phyloP scores from a whole-genome alignment of 495 filamentous ascomycete genomes.

The Corynascus novoguineensis region DNA sequence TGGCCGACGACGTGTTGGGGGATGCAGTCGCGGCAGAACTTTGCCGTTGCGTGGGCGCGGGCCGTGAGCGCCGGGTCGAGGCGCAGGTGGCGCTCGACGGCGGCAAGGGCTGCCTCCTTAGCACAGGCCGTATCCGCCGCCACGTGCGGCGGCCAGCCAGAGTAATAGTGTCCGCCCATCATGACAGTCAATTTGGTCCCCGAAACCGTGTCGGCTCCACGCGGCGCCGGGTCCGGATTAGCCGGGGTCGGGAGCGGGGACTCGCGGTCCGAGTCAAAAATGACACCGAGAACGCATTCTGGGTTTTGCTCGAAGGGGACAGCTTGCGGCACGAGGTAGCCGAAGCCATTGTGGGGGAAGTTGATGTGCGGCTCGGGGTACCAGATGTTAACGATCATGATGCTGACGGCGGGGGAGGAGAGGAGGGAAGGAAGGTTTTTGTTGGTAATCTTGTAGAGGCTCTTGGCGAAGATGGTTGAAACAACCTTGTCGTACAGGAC shows the following conservation, averaged over 20 bases:
- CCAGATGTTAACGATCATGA: constrained; percentile 89
- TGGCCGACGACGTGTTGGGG: constrained; percentile 87
- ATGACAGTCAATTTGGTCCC: constrained; percentile 93
- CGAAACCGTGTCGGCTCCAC: constrained; percentile 46
- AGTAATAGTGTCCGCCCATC: constrained; percentile 93
- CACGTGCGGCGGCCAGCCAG: constrained; percentile 44
- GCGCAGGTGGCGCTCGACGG: constrained; percentile 67
- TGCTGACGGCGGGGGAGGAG: constrained; percentile 62
- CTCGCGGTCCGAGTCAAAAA: constrained; percentile 74
- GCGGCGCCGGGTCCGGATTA: constrained; percentile 16
- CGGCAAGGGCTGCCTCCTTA: constrained; percentile 56
- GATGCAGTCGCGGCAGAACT: constrained; percentile 71
- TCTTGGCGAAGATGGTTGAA: constrained; percentile 57
- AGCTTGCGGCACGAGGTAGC: constrained; percentile 76
- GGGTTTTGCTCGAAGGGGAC: constrained; percentile 69
- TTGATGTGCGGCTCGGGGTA: constrained; percentile 61
- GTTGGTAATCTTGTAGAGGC: constrained; percentile 42
- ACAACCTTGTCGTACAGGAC: constrained; percentile 58
- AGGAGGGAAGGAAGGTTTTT: constrained; percentile 45
- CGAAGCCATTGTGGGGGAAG: constrained; percentile 63
- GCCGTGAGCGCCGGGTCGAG: constrained; percentile 47
- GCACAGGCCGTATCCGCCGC: constrained; percentile 59
- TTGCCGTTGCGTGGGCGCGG: constrained; percentile 51
- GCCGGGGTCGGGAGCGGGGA: constrained; percentile 23
- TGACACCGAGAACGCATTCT: constrained; percentile 78